A percentile compares a stretch with the other conserved stretches of the same genome.
These are phyloP conservation scores for Hypomontagnella submonticulosa DNA, from an alignment of 495 filamentous ascomycete species.

Conservation along the genomic window DNA sequence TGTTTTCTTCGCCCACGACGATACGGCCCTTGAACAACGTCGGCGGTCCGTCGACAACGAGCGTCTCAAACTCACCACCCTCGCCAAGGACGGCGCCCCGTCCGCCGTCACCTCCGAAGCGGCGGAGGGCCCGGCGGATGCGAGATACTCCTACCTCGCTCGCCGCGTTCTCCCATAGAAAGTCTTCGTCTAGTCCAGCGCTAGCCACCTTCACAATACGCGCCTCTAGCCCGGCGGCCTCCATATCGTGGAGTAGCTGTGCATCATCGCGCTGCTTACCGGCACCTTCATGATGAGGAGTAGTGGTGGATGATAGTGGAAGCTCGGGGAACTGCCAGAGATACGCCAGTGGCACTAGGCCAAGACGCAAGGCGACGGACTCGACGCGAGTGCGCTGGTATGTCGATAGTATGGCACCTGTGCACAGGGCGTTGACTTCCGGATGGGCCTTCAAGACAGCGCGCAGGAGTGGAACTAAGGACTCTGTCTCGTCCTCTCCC, in stretches of 20 bases:
- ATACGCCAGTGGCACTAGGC: conserved; percentile 81
- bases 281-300: background rate
- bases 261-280: conserved; percentile 50
- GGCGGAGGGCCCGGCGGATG: conserved; percentile 70
- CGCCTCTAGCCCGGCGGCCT: conserved; percentile 76
- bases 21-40: conserved; percentile 78
- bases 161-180: conserved; percentile 85
- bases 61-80: conserved; percentile 95
- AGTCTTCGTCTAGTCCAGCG: conserved; percentile 82
- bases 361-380: conserved; percentile 81
- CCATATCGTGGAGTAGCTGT: conserved; percentile 83
- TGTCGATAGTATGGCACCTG: conserved; percentile 91
- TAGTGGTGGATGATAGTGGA: conserved; percentile 6
- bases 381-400: conserved; percentile 97
- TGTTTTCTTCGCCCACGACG: conserved; percentile 65
- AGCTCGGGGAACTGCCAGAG: conserved; percentile 92
- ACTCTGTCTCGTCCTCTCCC: conserved; percentile 84
- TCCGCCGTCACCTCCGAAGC: conserved; percentile 68
- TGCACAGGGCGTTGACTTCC: conserved; percentile 81
- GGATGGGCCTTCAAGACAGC: conserved; percentile 73
- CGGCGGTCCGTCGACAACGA: conserved; percentile 82
- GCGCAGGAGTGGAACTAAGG: conserved; percentile 75
- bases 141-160: conserved; percentile 61
- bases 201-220: conserved; percentile 94
- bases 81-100: conserved; percentile 83